Evolutionary conservation across 2,329 filamentous ascomycete species (phyloP).

Genomic region (Ampelomyces quisqualis): DNA sequence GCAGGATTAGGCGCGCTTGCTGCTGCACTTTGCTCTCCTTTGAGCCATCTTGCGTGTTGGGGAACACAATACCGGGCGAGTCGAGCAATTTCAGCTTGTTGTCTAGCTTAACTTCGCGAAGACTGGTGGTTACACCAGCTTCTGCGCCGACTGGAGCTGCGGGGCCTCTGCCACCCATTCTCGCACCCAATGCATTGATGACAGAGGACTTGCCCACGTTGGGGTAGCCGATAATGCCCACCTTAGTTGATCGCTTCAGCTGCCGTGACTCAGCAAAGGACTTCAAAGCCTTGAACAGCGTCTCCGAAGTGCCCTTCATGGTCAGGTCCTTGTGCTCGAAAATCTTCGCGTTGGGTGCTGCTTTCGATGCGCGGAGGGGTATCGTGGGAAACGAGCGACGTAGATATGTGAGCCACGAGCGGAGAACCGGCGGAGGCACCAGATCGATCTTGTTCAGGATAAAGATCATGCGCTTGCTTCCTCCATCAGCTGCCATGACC

Average conservation of each 20-base stretch:
- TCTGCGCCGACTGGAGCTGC: constrained; percentile 88
- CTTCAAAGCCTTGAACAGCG: constrained; percentile 87
- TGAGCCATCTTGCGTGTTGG: constrained; percentile 56
- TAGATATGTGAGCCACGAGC: constrained; percentile 80
- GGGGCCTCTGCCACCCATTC: constrained; percentile 66
- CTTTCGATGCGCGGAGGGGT: constrained; percentile 78
- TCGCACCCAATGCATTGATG: constrained; percentile 85
- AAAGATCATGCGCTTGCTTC: constrained; percentile 84
- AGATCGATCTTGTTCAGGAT: constrained; percentile 96
- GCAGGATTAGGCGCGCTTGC: constrained; percentile 75
- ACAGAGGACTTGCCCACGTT: constrained; percentile 97
- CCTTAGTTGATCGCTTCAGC: constrained; percentile 84
- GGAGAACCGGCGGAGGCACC: constrained; percentile 77
- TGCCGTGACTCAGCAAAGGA: constrained; percentile 80
- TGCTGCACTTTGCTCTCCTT: constrained; percentile 65
- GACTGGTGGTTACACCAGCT: constrained; percentile 85
- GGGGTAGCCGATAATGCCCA: constrained; percentile 92
- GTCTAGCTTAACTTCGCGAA: constrained; percentile 90
- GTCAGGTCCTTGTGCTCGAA: constrained; percentile 92
- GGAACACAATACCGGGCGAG: constrained; percentile 93
- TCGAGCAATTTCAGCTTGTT: constrained; percentile 92
- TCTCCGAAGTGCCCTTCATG: constrained; percentile 78
- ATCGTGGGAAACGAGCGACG: constrained; percentile 89
- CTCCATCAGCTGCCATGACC: constrained; percentile 82
- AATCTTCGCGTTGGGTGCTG: constrained; percentile 80